phyloP scores from a whole-genome alignment of 495 filamentous ascomycete species.

The Trichoderma orchidacearum region DNA sequence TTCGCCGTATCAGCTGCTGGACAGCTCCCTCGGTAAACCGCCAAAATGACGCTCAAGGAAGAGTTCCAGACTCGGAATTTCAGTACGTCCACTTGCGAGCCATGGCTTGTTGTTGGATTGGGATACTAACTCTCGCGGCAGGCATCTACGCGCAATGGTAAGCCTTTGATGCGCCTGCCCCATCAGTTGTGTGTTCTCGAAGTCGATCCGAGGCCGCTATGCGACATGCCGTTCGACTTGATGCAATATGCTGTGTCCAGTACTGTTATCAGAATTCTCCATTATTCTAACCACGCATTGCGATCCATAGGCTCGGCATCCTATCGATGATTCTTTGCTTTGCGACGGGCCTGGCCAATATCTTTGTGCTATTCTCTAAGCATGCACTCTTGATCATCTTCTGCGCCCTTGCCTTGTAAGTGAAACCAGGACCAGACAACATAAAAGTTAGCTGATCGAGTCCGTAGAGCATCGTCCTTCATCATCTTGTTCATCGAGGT shows the following conservation, averaged over 20 bases:
- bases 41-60: conserved; percentile 40
- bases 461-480: conserved; percentile 56
- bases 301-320: conserved; percentile 72
- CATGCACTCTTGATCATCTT: conserved; percentile 60
- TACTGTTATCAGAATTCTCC: not conserved
- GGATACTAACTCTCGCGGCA: conserved; percentile 26
- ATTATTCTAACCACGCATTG: not conserved
- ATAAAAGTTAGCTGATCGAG: conserved; percentile 5
- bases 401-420: conserved; percentile 75
- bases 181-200: not conserved
- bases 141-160: conserved; percentile 99
- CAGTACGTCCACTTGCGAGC: conserved; percentile 48
- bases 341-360: conserved; percentile 85
- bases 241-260: no score
- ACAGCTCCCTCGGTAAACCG: not conserved
- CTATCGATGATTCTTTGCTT: conserved; percentile 90
- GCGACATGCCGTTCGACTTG: not conserved
- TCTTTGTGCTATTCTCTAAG: conserved; percentile 48
- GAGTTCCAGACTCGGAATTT: conserved; percentile 96
- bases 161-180: conserved; percentile 20
- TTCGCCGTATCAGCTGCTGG: not conserved
- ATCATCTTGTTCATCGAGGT: conserved; percentile 95
- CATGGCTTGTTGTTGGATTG: not conserved
- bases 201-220: not conserved
- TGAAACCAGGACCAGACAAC: not conserved